Base-by-base conservation (phyloP, 495 filamentous ascomycete genomes). In the Tetracladium setigerum region DNA sequence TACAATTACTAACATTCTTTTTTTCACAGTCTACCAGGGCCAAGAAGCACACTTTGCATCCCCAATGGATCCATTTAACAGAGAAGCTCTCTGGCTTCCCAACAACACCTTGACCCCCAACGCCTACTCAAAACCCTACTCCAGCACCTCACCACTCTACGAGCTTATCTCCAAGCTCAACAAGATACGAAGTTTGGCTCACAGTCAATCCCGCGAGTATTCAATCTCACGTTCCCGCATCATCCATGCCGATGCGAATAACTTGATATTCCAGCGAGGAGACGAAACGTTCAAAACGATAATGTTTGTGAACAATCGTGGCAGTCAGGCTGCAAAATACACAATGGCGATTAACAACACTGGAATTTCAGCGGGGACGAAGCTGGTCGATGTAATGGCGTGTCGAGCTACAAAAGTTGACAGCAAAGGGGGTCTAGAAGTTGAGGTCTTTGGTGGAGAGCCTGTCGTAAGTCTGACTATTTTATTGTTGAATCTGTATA, bases 11-110 rank as follows among this genome's bases (percentile, higher is more conserved):
- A n/a, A n/a, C n/a, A n/a, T n/a, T n/a, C n/a, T n/a, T n/a, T n/a
- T n/a, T n/a, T n/a, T n/a, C n/a, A n/a, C n/a, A n/a, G 48, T 77
- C 38, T 83, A 82, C 53, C 67, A 72, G 54, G 86, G 86, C 18
- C 83, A 87, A 57, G 86, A 89, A 58, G 84, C 89, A 46, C 76
- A 77, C 41, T 81, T 79, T 58, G 55, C 61, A 5, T 82, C 84
- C 38, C 56, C 64, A 9, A 63, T 48, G 39, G 75, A 79, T 37
- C 83, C 84, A 0, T 52, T 60, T 18, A 86, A 89, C 60, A 80
- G 86, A 37, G 84, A 89, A 62, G 82, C 85, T 24, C 57, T 87
- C 30, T 91, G 86, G 86, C 66, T 74, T 12, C 74, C 75, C 30
- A 61, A 63, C 13, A n/a, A n/a, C n/a, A n/a, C n/a, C n/a, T n/a